Base-by-base conservation (phyloP, 129 eudicot species). In the Flaveria sonorensis region DNA sequence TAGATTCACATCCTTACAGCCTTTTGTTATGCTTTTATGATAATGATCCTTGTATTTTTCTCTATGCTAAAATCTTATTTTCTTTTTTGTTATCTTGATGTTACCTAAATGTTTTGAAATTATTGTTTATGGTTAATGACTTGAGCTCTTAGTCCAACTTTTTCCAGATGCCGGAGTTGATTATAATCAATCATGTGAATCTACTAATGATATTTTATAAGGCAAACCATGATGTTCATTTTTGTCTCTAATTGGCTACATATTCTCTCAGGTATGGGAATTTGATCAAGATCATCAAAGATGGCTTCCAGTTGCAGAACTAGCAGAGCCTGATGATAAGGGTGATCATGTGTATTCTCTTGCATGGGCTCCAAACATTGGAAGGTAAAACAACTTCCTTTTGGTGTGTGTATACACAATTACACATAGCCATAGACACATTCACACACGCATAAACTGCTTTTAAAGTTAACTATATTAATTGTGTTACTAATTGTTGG, bases 301-400 rank as follows among this genome's bases (percentile, higher is more conserved):
- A 85, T 95, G 99, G 99, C 95, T 92, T 92, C 96, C 99, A 60
- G 99, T 95, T 83, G 99, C 99, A 18, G 99, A 91, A 81, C 79
- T 95, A 79, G 88, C 97, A 81, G 84, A 82, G 62, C 79, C 86
- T 8, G 95, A 74, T 69, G 94, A 95, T 73, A 82, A 79, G 74
- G 83, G 78, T 72, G 95, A 89, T 83, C 91, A 60, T 14, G 96
- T 95, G 50, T 83, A 85, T 77, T 39, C 88, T 51, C 88, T 92
- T 72, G 90, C 97, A 19, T 95, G 97, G 97, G 96, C 99, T 47
- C 91, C 97, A 12, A 95, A 95, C 73, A 85, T 95, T 71, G 97
- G 99, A 84, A 91, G 99, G 99, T 89, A 45, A 20, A 77, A 43
- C 20, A 47, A 32, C 48, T 11, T 53, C 55, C 11, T 50, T 51